These are phyloP conservation scores for Hyparrhenia diplandra DNA, from an alignment of 176 grass and related monocot species.

Conservation along the genomic window DNA sequence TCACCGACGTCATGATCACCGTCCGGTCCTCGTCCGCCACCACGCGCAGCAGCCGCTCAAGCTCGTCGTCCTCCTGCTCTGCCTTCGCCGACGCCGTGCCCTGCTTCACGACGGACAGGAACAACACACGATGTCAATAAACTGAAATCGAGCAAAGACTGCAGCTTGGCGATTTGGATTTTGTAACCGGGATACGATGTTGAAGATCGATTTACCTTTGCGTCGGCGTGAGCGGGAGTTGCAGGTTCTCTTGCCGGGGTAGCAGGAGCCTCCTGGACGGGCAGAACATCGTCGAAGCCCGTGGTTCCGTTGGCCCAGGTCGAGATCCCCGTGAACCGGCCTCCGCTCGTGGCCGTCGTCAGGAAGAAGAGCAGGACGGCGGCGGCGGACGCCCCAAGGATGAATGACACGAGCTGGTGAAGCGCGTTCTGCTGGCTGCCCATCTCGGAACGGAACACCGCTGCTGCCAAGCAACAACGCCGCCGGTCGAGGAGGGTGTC, in stretches of 20 bases:
- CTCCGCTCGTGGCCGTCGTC: slow-evolving; percentile 13
- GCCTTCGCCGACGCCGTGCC: neutral
- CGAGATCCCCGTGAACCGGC: slow-evolving; percentile 15
- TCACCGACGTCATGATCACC: slow-evolving; percentile 80
- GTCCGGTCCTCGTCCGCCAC: slow-evolving; percentile 62
- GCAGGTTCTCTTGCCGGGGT: neutral
- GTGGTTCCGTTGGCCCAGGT: slow-evolving; percentile 37
- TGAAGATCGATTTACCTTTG: slow-evolving; percentile 5
- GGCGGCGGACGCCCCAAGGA: slow-evolving; percentile 58
- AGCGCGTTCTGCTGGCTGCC: slow-evolving; percentile 43
- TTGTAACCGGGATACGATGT: neutral
- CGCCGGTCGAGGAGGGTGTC: neutral
- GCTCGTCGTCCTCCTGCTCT: slow-evolving; percentile 47
- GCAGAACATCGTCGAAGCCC: neutral
- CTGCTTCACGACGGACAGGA: neutral
- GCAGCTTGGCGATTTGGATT: neutral
- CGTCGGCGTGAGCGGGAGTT: neutral
- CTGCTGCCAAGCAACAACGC: neutral
- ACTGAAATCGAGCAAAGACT: neutral
- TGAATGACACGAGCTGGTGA: slow-evolving; percentile 51
- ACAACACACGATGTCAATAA: neutral
- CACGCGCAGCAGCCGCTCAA: slow-evolving; percentile 41
- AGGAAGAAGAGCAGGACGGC: slow-evolving; percentile 57
- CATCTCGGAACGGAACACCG: slow-evolving; percentile 18
- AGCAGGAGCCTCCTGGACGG: neutral